Conservation (phyloP, 768 basidiomycete species). For the Pholiota molesta region DNA sequence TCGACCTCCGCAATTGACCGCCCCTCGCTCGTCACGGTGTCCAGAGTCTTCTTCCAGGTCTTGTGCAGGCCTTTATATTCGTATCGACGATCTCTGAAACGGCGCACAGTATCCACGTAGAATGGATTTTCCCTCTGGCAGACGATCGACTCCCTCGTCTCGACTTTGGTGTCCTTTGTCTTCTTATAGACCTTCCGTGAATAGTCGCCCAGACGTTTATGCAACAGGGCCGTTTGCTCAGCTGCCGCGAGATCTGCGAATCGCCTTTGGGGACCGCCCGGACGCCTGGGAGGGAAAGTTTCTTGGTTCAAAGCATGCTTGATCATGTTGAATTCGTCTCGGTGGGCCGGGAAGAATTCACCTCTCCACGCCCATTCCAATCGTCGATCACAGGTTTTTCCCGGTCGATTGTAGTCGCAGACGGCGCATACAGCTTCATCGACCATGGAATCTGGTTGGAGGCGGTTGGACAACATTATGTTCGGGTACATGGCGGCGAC, state of each 20-base stretch:
- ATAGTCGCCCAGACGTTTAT: constrained; percentile 98
- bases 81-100: constrained; percentile 96
- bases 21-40: constrained; percentile 67
- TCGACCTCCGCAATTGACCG: constrained; percentile 84
- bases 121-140: constrained; percentile 99
- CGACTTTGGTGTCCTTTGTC: constrained; percentile 95
- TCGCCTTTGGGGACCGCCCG: constrained; percentile 72
- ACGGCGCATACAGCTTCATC: constrained; percentile 97
- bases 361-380: constrained; percentile 99
- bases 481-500: constrained; percentile 99
- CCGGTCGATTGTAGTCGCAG: constrained; percentile 96
- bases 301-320: constrained; percentile 96
- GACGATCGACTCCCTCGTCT: constrained; percentile 91
- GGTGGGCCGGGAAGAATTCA: constrained; percentile 95
- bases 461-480: constrained; percentile 99
- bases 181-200: constrained; percentile 99
- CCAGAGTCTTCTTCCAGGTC: constrained; percentile 99
- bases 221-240: constrained; percentile 90
- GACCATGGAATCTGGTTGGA: constrained; percentile 97
- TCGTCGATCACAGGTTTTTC: constrained; percentile 91
- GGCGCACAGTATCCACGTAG: constrained; percentile 97
- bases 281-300: constrained; percentile 79
- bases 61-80: constrained; percentile 99
- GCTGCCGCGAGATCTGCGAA: constrained; percentile 82
- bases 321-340: constrained; percentile 99